Conservation (phyloP, 768 basidiomycete species). For the Strobilomyces dryophilus region DNA sequence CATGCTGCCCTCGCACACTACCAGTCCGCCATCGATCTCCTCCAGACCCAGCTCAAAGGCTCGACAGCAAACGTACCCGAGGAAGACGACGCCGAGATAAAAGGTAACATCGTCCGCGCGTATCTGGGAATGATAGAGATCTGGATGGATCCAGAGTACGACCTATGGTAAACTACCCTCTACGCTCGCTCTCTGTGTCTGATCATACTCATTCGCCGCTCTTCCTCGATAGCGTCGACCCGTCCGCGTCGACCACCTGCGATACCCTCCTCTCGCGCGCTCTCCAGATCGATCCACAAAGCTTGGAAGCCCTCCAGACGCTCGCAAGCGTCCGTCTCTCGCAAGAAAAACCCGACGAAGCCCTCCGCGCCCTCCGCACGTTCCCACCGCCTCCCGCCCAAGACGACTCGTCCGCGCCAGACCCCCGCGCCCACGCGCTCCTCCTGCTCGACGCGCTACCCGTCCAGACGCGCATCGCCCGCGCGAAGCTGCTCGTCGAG, state of each 20-base stretch:
- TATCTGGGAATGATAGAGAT: constrained; percentile 89
- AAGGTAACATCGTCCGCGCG: constrained; percentile 68
- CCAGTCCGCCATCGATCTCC: constrained; percentile 71
- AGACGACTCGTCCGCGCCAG: not conserved
- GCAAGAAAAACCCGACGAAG: constrained; percentile 80
- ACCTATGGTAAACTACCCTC: constrained; percentile 64
- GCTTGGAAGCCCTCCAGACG: constrained; percentile 74
- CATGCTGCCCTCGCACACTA: constrained; percentile 70
- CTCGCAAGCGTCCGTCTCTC: constrained; percentile 88
- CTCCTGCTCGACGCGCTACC: constrained; percentile 38
- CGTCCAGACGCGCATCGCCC: constrained; percentile 62
- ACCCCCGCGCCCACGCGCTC: constrained; percentile 35
- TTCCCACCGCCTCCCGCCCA: constrained; percentile 16
- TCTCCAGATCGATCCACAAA: constrained; percentile 65
- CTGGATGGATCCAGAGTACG: constrained; percentile 90
- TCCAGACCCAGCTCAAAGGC: constrained; percentile 67
- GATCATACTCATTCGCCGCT: not conserved
- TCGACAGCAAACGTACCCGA: constrained; percentile 33
- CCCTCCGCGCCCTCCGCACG: constrained; percentile 38
- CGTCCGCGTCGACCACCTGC: constrained; percentile 76
- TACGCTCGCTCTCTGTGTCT: not conserved
- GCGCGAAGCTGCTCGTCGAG: constrained; percentile 84
- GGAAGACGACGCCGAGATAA: constrained; percentile 43
- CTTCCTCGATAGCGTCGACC: constrained; percentile 59
- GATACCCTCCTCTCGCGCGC: constrained; percentile 74